Evolutionary conservation across 2,329 filamentous ascomycete species (phyloP).

Genomic region (Zalaria obscura): DNA sequence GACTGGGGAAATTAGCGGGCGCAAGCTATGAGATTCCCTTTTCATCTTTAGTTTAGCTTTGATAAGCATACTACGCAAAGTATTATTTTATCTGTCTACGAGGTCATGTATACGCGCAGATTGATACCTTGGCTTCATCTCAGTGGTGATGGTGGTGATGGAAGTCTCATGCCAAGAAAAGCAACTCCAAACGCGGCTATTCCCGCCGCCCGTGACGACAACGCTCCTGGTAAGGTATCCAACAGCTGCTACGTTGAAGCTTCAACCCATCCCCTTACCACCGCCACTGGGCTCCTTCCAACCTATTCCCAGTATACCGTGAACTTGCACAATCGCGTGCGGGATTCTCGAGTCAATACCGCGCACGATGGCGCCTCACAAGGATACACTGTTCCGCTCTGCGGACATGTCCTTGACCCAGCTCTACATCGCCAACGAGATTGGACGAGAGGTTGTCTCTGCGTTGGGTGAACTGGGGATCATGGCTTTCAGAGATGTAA

Average conservation of each 20-base stretch:
- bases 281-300: not conserved
- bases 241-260: not conserved
- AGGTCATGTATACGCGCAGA: too few relatives aligned
- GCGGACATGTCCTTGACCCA: conserved; percentile 99
- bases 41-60: not conserved
- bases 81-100: too few relatives aligned
- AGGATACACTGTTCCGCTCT: conserved; percentile 98
- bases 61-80: not conserved
- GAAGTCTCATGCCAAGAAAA: too few relatives aligned
- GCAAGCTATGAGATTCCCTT: not conserved
- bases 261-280: not conserved
- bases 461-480: conserved; percentile 90
- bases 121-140: too few relatives aligned
- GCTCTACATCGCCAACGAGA: conserved; percentile 98
- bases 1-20: not conserved
- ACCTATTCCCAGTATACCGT: not conserved
- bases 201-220: not conserved
- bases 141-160: too few relatives aligned
- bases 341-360: not conserved
- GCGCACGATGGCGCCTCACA: conserved; percentile 41
- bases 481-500: conserved; percentile 94
- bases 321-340: not conserved
- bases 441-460: conserved; percentile 92
- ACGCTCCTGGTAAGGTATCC: not conserved
- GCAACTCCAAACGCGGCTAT: too few relatives aligned